Percentiles rank a stretch among this genome's conserved stretches.
Conservation (phyloP, 768 basidiomycete species). For the Boletus sp. region DNA sequence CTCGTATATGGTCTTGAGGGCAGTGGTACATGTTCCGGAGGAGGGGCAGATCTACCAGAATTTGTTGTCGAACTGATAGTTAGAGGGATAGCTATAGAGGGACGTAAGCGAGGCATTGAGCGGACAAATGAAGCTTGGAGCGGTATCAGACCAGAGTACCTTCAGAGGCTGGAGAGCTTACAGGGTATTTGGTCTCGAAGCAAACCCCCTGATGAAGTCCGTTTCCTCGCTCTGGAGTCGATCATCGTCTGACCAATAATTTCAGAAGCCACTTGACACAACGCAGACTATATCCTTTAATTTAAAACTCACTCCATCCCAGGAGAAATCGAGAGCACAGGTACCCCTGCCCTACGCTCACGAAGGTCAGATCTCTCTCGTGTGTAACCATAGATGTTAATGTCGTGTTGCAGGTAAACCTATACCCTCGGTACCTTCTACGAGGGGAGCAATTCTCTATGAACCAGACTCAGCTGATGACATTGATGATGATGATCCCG, state of each 20-base stretch:
- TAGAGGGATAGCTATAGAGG: constrained; percentile 42
- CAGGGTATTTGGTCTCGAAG: constrained; percentile 44
- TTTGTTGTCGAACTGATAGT: constrained; percentile 62
- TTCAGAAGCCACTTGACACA: constrained; percentile 51
- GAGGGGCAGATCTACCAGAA: constrained; percentile 40
- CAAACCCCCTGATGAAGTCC: constrained; percentile 30
- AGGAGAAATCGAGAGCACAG: constrained; percentile 73
- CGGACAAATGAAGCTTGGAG: constrained; percentile 66
- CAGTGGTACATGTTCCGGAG: constrained; percentile 41
- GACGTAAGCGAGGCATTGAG: constrained; percentile 55
- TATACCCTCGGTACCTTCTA: constrained; percentile 7
- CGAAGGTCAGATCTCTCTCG: constrained; percentile 52
- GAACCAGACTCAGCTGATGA: constrained; percentile 95
- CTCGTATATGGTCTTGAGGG: constrained; percentile 59
- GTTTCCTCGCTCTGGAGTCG: constrained; percentile 20
- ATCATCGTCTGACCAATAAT: constrained; percentile 1
- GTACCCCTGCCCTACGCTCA: constrained; percentile 92
- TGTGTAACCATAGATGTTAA: background rate
- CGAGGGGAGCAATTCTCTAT: constrained; percentile 64
- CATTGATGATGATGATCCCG: constrained; percentile 93
- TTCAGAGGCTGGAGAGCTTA: constrained; percentile 53
- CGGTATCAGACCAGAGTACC: constrained; percentile 39
- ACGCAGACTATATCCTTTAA: constrained; percentile 83
- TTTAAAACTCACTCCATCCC: constrained; percentile 76
- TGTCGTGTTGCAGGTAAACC: constrained; percentile 35